phyloP scores from a whole-genome alignment of 768 basidiomycete genomes.

The Leccinum disarticulatum region DNA sequence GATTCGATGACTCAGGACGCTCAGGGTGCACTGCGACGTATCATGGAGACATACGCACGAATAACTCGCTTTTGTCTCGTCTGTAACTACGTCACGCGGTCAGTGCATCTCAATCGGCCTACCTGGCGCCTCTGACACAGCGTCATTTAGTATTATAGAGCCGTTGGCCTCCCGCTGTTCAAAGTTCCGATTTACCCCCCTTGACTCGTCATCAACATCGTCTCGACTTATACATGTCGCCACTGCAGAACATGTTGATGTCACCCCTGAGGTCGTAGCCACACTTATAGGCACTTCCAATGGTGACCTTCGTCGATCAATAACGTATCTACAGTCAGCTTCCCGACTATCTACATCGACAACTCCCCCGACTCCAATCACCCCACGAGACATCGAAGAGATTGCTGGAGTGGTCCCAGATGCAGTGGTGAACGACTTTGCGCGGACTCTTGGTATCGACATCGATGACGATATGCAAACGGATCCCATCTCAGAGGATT shows the following conservation, averaged over 20 bases:
- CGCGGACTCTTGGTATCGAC: slow-evolving; percentile 71
- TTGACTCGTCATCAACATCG: slow-evolving; percentile 76
- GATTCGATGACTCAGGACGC: slow-evolving; percentile 99
- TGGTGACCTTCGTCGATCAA: slow-evolving; percentile 94
- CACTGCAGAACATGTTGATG: slow-evolving; percentile 61
- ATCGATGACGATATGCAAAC: slow-evolving; percentile 53
- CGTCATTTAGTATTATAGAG: slow-evolving; percentile 81
- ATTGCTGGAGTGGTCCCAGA: slow-evolving; percentile 95
- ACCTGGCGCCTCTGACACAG: slow-evolving; percentile 3
- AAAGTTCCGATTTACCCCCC: slow-evolving; percentile 96
- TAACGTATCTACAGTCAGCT: slow-evolving; percentile 97
- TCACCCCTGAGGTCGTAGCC: slow-evolving; percentile 59
- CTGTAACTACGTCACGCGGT: slow-evolving; percentile 99
- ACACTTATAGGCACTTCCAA: slow-evolving; percentile 77
- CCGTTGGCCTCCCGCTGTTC: slow-evolving; percentile 97
- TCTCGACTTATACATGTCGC: slow-evolving; percentile 81
- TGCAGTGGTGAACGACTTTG: slow-evolving; percentile 65
- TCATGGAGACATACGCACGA: slow-evolving; percentile 98
- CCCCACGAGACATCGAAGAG: slow-evolving; percentile 82
- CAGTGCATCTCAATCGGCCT: slow-evolving; percentile 18
- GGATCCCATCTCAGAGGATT: slow-evolving; percentile 31
- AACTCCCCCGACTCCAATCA: slow-evolving; percentile 70
- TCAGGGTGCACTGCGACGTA: slow-evolving; percentile 93
- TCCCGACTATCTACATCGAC: slow-evolving; percentile 80
- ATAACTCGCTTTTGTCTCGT: slow-evolving; percentile 98